Evolutionary conservation across 1,284 basidiomycete species (phyloP), one percentile per base, ranked within the genome.

Genomic region (Coniophora puteana): DNA sequence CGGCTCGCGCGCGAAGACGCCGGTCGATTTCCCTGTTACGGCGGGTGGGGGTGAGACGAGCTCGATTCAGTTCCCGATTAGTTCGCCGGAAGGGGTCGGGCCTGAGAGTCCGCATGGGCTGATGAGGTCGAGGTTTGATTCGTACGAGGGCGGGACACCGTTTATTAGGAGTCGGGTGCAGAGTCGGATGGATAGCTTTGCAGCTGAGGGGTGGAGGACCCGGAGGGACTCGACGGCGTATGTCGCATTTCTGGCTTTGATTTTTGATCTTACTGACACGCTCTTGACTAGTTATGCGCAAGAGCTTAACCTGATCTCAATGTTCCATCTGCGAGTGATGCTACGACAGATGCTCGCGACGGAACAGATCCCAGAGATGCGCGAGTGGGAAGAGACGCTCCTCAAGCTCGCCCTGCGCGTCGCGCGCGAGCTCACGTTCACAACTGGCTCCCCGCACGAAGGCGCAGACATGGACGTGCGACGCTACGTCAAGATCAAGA

Each of bases 401-500:
- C 72, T 90, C 37, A 81, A 75, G 49, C 71, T 97, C n/a, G 80
- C 89, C 4, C 72, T 91, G 41, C 77, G 83, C 21, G 83, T 92
- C 39, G 86, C 89, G 6, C 75, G 75, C 16, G 86, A 88, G 43
- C 65, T 88, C 43, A 85, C 86, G 1, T 89, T 89, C 59, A 83
- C 83, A 3, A 69, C 84, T 12, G 66, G 83, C 37, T 81, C 84
- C 23, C 78, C 87, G 52, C 75, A 83, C 4, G 82, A 88, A 61
- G 85, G 86, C 3, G 89, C 91, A 40, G 93, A 96, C 54, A 94
- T 96, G 76, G 95, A 99, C 61, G 87, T 97, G 16, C 78, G 95
- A 35, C 78, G 88, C 21, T 97, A 96, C 53, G 91, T 99, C 50
- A 99, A 99, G 70, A 94, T 99, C 65, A 99, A 99, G 71, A 95